Percentiles rank a stretch among this genome's conserved stretches.
Evolutionary conservation across 1,284 basidiomycete genomes (phyloP).

Genomic region (Mycena citricolor): DNA sequence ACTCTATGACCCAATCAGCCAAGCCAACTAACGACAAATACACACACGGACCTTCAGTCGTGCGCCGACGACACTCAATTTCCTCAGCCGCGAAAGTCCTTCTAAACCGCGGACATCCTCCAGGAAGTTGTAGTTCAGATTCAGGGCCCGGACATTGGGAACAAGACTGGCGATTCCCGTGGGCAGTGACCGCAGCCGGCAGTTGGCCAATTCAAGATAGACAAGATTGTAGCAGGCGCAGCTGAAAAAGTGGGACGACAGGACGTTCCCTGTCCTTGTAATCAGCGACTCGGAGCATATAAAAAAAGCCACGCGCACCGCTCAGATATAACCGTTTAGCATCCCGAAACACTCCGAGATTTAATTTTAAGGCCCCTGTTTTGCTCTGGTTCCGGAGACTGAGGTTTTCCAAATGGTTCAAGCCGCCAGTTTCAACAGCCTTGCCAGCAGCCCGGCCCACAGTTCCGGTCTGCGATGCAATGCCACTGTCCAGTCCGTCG

Average conservation of each 20-base stretch:
- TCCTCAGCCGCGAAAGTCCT: constrained; percentile 75
- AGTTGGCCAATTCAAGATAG: constrained; percentile 92
- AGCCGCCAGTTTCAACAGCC: constrained; percentile 47
- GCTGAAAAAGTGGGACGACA: constrained; percentile 40
- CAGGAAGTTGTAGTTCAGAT: constrained; percentile 95
- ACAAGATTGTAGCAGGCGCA: constrained; percentile 82
- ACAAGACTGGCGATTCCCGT: constrained; percentile 60
- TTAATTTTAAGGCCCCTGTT: constrained; percentile 39
- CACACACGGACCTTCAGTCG: constrained; percentile 52
- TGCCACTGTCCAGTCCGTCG: constrained; percentile 19
- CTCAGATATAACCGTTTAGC: constrained; percentile 93
- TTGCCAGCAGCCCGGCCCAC: constrained; percentile 12
- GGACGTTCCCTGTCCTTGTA: constrained; percentile 41
- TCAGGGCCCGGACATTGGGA: constrained; percentile 90
- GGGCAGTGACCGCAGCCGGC: constrained; percentile 80
- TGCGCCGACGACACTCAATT: constrained; percentile 84
- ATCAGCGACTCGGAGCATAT: constrained; percentile 12
- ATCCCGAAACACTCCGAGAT: constrained; percentile 73
- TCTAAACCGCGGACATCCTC: constrained; percentile 67
- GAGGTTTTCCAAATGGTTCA: constrained; percentile 82
- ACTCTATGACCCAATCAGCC: constrained; percentile 15
- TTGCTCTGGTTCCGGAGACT: constrained; percentile 90
- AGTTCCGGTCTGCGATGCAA: constrained; percentile 8
- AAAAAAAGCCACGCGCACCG: constrained; percentile 51
- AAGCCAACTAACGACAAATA: background rate